Conservation (phyloP, 176 grass and related monocot genomes). For the sorghum (Sorghum bicolor) region Sorghum_bicolor_NCBIv3 NC_012877.2:7583501-7584000, state of each 20-base stretch:
- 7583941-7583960: conserved; percentile 42
- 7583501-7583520: too few relatives aligned
- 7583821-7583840: conserved; percentile 23
- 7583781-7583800: conserved; percentile 40
- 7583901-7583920: conserved; percentile 46
- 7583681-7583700: background rate
- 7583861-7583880: conserved; percentile 26
- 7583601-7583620: background rate
- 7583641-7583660: background rate
- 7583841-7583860: conserved; percentile 47
- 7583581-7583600: background rate
- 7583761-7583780: conserved; percentile 22
- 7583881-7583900: conserved; percentile 25
- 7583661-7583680: background rate
- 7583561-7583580: background rate
- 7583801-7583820: conserved; percentile 33
- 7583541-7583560: too few relatives aligned
- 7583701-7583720: background rate
- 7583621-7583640: too few relatives aligned
- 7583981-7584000: background rate
- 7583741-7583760: background rate
- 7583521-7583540: too few relatives aligned
- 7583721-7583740: too few relatives aligned
- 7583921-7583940: conserved; percentile 41
- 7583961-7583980: background rate